phyloP scores from a whole-genome alignment of 1,284 basidiomycete genomes.

The Ustilago xerochloae region DNA sequence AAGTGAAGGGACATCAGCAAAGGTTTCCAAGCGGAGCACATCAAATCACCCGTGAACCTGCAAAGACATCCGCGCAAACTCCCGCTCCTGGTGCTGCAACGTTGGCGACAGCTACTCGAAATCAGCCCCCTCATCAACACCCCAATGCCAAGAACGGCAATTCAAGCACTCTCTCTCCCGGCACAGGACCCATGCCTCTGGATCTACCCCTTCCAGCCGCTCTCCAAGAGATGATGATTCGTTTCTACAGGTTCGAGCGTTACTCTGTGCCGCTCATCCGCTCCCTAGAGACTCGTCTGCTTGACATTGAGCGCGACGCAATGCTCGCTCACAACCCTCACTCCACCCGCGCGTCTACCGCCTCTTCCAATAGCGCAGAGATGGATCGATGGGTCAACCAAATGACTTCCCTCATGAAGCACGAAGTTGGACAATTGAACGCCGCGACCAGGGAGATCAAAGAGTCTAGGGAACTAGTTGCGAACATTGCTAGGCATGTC shows the following conservation, averaged over 20 bases:
- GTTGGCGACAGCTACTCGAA: no score
- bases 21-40: slow-evolving; percentile 41
- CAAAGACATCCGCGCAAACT: background rate
- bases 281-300: slow-evolving; percentile 60
- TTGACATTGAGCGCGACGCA: slow-evolving; percentile 65
- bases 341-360: slow-evolving; percentile 6
- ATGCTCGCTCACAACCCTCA: slow-evolving; percentile 54
- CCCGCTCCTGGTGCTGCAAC: background rate
- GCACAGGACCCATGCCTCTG: slow-evolving; percentile 49
- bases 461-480: slow-evolving; percentile 53
- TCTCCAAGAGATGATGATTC: slow-evolving; percentile 65
- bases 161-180: slow-evolving; percentile 40
- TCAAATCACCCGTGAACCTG: slow-evolving; percentile 32
- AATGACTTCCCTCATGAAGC: slow-evolving; percentile 65
- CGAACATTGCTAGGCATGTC: slow-evolving; percentile 27
- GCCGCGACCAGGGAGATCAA: slow-evolving; percentile 56
- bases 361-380: slow-evolving; percentile 39
- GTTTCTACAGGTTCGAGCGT: slow-evolving; percentile 67
- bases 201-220: slow-evolving; percentile 57
- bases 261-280: slow-evolving; percentile 65
- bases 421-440: slow-evolving; percentile 64
- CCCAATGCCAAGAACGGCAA: no score
- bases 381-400: slow-evolving; percentile 64
- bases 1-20: slow-evolving; percentile 4
- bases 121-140: no score